Evolutionary conservation across 768 basidiomycete species (phyloP).

Genomic region (Lactarius pseudohatsudake): DNA sequence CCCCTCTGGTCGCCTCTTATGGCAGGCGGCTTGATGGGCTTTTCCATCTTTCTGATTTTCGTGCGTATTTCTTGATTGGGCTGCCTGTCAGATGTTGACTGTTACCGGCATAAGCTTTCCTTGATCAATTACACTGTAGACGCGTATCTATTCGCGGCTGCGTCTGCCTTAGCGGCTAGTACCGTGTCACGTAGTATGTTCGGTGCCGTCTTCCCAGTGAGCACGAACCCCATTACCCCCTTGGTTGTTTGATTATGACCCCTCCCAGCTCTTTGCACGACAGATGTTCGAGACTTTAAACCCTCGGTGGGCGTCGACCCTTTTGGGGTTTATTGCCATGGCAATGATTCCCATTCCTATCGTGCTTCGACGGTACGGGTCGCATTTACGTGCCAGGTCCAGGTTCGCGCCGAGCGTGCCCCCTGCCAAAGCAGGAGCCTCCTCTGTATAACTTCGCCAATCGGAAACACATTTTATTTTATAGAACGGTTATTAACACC

Average conservation of each 20-base stretch:
- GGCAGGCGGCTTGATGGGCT: conserved; percentile 51
- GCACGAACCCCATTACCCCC: not conserved
- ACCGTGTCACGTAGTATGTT: conserved; percentile 54
- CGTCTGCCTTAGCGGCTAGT: conserved; percentile 55
- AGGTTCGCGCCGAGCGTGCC: conserved; percentile 13
- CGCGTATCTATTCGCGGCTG: conserved; percentile 53
- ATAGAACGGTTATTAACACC: not conserved
- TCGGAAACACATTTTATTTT: not conserved
- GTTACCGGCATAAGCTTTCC: conserved; percentile 41
- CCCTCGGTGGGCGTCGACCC: conserved; percentile 58
- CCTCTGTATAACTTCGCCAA: conserved; percentile 8
- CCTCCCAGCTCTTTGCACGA: conserved; percentile 46
- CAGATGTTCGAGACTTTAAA: conserved; percentile 53
- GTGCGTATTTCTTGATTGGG: conserved; percentile 38
- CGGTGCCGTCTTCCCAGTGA: conserved; percentile 39
- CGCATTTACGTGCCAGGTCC: conserved; percentile 27
- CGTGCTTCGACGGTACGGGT: conserved; percentile 31
- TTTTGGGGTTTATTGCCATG: conserved; percentile 53
- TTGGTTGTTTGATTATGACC: conserved; percentile 2
- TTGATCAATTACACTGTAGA: conserved; percentile 64
- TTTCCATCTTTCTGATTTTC: conserved; percentile 54
- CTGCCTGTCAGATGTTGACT: not conserved
- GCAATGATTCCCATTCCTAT: conserved; percentile 46
- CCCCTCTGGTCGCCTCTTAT: conserved; percentile 54
- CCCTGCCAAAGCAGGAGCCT: conserved; percentile 9